Evolutionary conservation across 140 eudicot species (phyloP).

Genomic region (Cichorium intybus): DNA sequence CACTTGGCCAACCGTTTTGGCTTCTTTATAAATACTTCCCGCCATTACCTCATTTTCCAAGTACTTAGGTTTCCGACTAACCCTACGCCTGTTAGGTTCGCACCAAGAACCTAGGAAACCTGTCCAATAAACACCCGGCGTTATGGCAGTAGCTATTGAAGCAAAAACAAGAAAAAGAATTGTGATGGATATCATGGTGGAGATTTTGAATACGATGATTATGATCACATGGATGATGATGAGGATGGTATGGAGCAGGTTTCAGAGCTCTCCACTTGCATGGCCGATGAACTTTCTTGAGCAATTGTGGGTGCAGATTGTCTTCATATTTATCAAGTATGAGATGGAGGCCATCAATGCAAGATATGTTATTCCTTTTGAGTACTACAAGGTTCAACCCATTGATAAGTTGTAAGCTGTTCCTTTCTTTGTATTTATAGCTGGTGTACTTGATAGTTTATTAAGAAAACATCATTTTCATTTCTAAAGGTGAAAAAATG

Average conservation of each 20-base stretch:
- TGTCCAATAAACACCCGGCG: not conserved
- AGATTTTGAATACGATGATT: slow-evolving; percentile 22
- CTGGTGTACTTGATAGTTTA: not conserved
- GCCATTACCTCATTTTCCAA: not conserved
- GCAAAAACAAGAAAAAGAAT: not conserved
- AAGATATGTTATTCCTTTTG: slow-evolving; percentile 31
- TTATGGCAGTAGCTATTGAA: not conserved
- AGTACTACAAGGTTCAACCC: slow-evolving; percentile 31
- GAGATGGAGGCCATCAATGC: slow-evolving; percentile 29
- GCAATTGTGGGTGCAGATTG: slow-evolving; percentile 27
- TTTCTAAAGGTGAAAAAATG: too few relatives aligned
- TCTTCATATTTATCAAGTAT: slow-evolving; percentile 24
- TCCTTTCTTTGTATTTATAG: too few relatives aligned
- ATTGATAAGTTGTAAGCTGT: slow-evolving; percentile 15
- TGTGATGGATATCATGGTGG: slow-evolving; percentile 18
- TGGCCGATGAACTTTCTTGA: slow-evolving; percentile 25
- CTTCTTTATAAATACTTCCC: not conserved
- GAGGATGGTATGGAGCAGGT: slow-evolving; percentile 27
- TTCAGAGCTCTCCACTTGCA: slow-evolving; percentile 24
- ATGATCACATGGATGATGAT: slow-evolving; percentile 17
- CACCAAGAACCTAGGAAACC: not conserved
- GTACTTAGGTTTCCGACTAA: not conserved
- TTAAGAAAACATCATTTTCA: too few relatives aligned
- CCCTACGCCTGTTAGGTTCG: not conserved
- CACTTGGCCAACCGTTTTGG: too few relatives aligned